Evolutionary conservation across 805 yeast species (phyloP).

Genomic region (Metschnikowia vanudenii): DNA sequence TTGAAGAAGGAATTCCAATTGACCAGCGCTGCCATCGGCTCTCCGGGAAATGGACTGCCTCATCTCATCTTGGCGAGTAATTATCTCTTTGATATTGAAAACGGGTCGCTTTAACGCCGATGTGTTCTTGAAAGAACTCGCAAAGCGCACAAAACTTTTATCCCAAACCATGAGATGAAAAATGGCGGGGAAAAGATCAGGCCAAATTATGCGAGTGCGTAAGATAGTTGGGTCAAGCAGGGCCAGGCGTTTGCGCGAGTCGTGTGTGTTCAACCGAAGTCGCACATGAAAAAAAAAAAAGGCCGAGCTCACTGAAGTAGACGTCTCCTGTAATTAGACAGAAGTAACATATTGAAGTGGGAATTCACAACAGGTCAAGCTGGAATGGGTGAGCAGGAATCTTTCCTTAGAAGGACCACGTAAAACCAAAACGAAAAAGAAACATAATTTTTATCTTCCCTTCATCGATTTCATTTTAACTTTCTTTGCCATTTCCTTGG

Average conservation of each 20-base stretch:
- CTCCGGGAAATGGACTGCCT: constrained; percentile 31
- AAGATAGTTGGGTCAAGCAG: no score
- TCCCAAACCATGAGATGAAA: constrained; percentile 2
- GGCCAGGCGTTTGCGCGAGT: no score
- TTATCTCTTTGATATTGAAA: constrained; percentile 16
- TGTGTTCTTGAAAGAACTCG: constrained; percentile 20
- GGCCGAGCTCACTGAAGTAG: no score
- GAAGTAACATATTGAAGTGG: no score
- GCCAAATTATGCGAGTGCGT: neutral
- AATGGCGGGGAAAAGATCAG: neutral
- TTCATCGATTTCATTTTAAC: neutral
- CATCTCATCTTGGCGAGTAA: constrained; percentile 20
- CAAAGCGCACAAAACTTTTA: constrained; percentile 5
- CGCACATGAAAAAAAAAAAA: no score
- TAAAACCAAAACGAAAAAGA: no score
- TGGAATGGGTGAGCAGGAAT: no score
- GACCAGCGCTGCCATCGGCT: constrained; percentile 19
- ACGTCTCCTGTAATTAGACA: no score
- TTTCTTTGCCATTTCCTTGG: neutral
- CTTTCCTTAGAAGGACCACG: no score
- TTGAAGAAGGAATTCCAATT: constrained; percentile 27
- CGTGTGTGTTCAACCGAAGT: no score
- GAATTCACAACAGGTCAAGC: neutral
- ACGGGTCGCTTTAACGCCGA: constrained; percentile 17
- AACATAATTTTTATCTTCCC: neutral